Evolutionary conservation across 139 green algal genomes (phyloP), one percentile per base, ranked within the genome.

Genomic region (Coelastrella sp.): DNA sequence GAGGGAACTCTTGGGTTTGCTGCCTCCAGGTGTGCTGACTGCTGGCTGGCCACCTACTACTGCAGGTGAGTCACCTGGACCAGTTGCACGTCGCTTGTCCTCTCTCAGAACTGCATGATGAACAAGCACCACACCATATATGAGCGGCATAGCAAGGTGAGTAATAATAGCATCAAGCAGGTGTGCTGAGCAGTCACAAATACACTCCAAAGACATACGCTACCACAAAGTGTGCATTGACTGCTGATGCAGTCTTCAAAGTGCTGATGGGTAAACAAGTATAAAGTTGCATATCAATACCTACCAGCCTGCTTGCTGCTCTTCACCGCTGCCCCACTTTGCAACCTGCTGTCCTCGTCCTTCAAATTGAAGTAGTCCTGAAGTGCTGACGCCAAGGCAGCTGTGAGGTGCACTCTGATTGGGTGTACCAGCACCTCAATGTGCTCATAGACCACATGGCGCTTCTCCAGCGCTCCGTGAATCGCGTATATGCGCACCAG

Each of bases 341-440:
- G 50, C 67, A 66, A 53, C 60, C 71, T 59, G 73, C 32, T 57
- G 23, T 78, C 66, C 63, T 67, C 32, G 30, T 79, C 85, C 40
- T 51, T 62, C 60, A 87, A 35, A n/a, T 83, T 72, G 85, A 91
- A 91, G 84, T 91, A 91, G 34, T 88, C 93, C 89, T 91, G 93
- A 51, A 93, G 85, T 0, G 79, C 84, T 21, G 79, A 60, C 19
- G 89, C 91, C 13, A 93, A 78, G 34, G 60, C 64, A 40, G 92
- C 91, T 8, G 88, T 93, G 4, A 96, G 81, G 80, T 93, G 90
- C 13, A 95, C 82, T 2, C 79, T 77, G 43, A 95, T 57, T 3
- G 93, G 93, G 78, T 95, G 91, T 50, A 96, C 60, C 59, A 91
- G 59, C 51, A 90, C 86, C 67, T 96, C 93, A 48, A 96, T 77